Evolutionary conservation across 305 asterid genomes (phyloP), one percentile per base, ranked within the genome.

Genomic region (Solanum aculeatissimum): DNA sequence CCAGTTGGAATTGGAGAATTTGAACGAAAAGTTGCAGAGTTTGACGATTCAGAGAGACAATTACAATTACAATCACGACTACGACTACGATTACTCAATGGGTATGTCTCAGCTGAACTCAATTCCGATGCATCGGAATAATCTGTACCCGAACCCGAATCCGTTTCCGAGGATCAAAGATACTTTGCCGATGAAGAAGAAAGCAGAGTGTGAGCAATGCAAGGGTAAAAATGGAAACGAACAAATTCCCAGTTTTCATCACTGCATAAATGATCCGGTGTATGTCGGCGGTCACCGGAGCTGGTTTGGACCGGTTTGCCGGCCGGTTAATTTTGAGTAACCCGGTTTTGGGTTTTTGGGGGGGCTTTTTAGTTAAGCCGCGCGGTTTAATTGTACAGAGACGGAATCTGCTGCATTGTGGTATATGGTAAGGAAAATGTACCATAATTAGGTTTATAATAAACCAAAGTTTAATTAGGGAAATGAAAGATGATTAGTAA

Each of bases 261-360:
- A 63, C 21, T 95, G 98, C 83, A 90, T 83, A 2, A 91, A 93
- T 78, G 98, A 95, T 88, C 87, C 89, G 84, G 91, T 89, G 29
- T 55, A 92, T 53, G 35, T 72, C 43, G 47, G 78, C 14, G 43
- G 43, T 84, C 84, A 87, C 84, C 21, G 82, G 65, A 21, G 90
- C 47, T 87, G 85, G 85, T 84, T 83, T 38, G 96, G 95, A 49
- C 93, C 94, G 80, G 89, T 93, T 75, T 13, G 66, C 3, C 88
- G 60, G 6, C 58, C 54, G 58, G 58, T 23, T 66, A 14, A 62
- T 25, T 66, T 66, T 32, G 12, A 32, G 1, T 13, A 14, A 65
- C n/a, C 1, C n/a, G 47, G 25, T 14, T 45, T 35, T 6, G 3
- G 23, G 14, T 65, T 32, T 66, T 32, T 16, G 6, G 2, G 15